Evolutionary conservation across 2,329 filamentous ascomycete species (phyloP), one percentile per base, ranked within the genome.

Genomic region (Fusarium nygamai): DNA sequence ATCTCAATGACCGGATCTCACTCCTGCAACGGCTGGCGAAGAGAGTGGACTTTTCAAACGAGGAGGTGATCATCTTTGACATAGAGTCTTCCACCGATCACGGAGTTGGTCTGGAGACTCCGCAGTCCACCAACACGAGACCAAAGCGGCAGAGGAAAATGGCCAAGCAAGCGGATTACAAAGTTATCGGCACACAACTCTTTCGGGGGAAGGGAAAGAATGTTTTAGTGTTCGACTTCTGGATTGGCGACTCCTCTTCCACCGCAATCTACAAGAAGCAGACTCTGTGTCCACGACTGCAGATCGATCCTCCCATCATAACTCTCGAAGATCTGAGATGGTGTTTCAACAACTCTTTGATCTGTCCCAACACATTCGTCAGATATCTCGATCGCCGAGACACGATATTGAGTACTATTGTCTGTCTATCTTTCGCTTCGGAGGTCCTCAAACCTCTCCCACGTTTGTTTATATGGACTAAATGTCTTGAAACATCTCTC

Each of bases 1-100:
- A 29, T 29, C 29, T 29, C 6, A 29, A 36, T 1, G 16, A 36
- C 8, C 16, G 8, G 16, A 36, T 36, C 12, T 22, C 20, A 22
- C 38, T 39, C 0, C 4, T 39, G 0, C 38, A 22, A 39, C 7
- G 12, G 0, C 38, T 13, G 0, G 38, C 38, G 8, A 39, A 39
- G 1, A 22, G 12, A 1, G 11, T 14, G 1, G 38, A 39, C 14
- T 2, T 39, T 0, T 39, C 38, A 5, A 3, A 12, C 0, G 1
- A 39, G 6, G 38, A 39, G 3, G 20, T 39, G 20, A 8, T 22
- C 20, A 39, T 39, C 8, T 39, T 13, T 8, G 38, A 36, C 0
- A 1, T 2, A 4, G 9, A 6, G 10, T 20, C 36, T 20, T 6
- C 1, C 29, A 29, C 29, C 29, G 29, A 29, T 29, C 29, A 29